Percentiles rank a stretch among this genome's conserved stretches.
These are phyloP conservation scores for Nelumbo lutea DNA, from an alignment of 164 flowering plant genomes.

Conservation along the genomic window DNA sequence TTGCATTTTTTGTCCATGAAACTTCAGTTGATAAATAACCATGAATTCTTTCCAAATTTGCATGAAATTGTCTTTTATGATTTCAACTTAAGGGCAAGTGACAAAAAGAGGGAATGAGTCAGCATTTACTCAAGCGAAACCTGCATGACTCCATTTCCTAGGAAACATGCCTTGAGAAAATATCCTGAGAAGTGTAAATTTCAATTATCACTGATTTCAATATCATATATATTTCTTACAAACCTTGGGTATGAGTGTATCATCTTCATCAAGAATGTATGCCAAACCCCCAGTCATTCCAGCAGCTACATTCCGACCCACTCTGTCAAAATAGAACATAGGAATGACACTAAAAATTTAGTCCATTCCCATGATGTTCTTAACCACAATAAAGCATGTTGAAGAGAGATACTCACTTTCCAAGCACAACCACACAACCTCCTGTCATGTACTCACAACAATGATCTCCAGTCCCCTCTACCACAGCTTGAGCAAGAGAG, in stretches of 20 bases:
- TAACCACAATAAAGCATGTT: background rate
- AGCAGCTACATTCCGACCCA: slow-evolving; percentile 96
- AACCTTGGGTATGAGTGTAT: slow-evolving; percentile 90
- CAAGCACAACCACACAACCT: slow-evolving; percentile 93
- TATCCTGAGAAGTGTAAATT: background rate
- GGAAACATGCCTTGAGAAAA: background rate
- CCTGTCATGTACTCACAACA: slow-evolving; percentile 99
- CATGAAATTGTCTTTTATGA: background rate
- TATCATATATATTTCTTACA: slow-evolving; percentile 8
- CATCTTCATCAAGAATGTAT: slow-evolving; percentile 91
- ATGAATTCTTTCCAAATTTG: background rate
- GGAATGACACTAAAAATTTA: background rate
- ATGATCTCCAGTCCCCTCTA: slow-evolving; percentile 97
- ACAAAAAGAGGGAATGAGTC: background rate
- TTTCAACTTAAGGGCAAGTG: background rate
- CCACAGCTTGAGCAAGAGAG: slow-evolving; percentile 93
- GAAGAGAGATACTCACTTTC: slow-evolving; percentile 64
- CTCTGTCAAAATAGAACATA: slow-evolving; percentile 43
- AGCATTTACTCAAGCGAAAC: background rate
- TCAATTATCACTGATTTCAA: background rate
- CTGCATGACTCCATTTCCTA: background rate
- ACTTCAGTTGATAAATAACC: background rate
- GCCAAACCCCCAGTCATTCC: slow-evolving; percentile 99
- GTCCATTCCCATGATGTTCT: background rate
- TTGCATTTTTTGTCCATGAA: background rate